These are phyloP conservation scores for Rhizopus stolonifer DNA, from an alignment of 371 early-diverging fungal species.

Conservation along the genomic window DNA sequence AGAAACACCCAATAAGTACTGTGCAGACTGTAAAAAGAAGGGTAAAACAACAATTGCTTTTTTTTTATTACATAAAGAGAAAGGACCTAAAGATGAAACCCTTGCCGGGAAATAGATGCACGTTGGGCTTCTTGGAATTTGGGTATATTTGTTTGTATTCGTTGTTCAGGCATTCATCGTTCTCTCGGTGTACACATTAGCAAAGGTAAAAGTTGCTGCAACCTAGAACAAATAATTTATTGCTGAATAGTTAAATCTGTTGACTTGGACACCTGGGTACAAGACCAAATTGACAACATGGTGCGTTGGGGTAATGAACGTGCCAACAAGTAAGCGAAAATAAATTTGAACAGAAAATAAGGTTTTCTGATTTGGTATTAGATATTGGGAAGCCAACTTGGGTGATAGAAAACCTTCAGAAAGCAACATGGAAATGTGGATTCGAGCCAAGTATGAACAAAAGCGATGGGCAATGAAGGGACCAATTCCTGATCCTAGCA, in stretches of 20 bases:
- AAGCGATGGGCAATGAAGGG: constrained; percentile 76
- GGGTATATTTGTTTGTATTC: constrained; percentile 84
- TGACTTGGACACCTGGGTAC: constrained; percentile 87
- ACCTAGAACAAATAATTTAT: not conserved
- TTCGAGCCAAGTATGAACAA: constrained; percentile 82
- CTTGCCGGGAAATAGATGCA: constrained; percentile 58
- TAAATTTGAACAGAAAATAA: not conserved
- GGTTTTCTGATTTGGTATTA: too few species aligned
- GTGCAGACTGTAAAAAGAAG: constrained; percentile 83
- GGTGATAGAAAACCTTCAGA: constrained; percentile 49
- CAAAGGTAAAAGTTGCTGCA: constrained; percentile 58
- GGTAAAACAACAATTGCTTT: too few species aligned
- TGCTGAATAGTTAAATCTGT: constrained; percentile 70
- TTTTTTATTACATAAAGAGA: too few species aligned
- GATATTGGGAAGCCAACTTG: constrained; percentile 67
- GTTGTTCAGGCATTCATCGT: constrained; percentile 85
- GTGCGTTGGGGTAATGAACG: constrained; percentile 82
- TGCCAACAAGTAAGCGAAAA: constrained; percentile 56
- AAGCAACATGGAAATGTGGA: constrained; percentile 79
- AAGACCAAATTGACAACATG: constrained; percentile 83
- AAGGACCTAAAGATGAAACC: not conserved
- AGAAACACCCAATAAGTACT: constrained; percentile 70
- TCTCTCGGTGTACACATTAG: constrained; percentile 85
- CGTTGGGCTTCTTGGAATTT: constrained; percentile 90
- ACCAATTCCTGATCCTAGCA: constrained; percentile 72